phyloP scores from a whole-genome alignment of 495 filamentous ascomycete genomes.

The Apiosordaria backusii region DNA sequence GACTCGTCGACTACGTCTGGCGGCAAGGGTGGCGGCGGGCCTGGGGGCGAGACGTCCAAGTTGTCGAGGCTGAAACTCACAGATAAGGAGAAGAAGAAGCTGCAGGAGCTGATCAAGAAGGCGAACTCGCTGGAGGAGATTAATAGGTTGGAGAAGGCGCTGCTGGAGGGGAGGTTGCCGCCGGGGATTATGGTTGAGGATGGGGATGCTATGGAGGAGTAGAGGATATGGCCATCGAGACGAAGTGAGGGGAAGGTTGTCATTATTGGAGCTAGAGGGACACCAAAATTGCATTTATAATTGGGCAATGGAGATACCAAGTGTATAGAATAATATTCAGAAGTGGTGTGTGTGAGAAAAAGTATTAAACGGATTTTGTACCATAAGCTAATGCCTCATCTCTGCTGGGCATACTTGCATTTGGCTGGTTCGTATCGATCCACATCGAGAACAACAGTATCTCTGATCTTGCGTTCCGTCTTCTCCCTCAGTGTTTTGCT shows the following conservation, averaged over 20 bases:
- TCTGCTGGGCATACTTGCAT: too few species aligned
- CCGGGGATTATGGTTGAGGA: slow-evolving; percentile 54
- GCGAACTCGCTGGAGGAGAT: slow-evolving; percentile 87
- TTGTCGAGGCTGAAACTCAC: slow-evolving; percentile 58
- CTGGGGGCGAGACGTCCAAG: slow-evolving; percentile 49
- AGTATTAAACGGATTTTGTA: too few species aligned
- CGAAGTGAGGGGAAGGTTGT: neutral
- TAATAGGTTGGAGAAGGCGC: slow-evolving; percentile 72
- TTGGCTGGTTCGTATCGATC: too few species aligned
- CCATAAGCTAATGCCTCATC: too few species aligned
- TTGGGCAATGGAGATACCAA: neutral
- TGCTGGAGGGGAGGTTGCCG: slow-evolving; percentile 82
- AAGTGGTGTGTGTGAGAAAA: too few species aligned
- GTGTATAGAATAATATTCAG: neutral
- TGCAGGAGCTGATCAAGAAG: slow-evolving; percentile 53
- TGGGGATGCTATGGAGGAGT: slow-evolving; percentile 56
- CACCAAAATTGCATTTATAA: neutral
- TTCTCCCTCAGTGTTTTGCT: too few species aligned
- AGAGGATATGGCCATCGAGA: slow-evolving; percentile 6
- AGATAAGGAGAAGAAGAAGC: slow-evolving; percentile 75
- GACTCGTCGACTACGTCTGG: slow-evolving; percentile 52
- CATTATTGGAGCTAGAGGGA: neutral
- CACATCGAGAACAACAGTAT: too few species aligned
- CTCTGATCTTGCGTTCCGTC: too few species aligned
- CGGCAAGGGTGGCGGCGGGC: slow-evolving; percentile 14